phyloP scores from a whole-genome alignment of 108 stramenopile species.

The Stephanodiscus triporus region DNA sequence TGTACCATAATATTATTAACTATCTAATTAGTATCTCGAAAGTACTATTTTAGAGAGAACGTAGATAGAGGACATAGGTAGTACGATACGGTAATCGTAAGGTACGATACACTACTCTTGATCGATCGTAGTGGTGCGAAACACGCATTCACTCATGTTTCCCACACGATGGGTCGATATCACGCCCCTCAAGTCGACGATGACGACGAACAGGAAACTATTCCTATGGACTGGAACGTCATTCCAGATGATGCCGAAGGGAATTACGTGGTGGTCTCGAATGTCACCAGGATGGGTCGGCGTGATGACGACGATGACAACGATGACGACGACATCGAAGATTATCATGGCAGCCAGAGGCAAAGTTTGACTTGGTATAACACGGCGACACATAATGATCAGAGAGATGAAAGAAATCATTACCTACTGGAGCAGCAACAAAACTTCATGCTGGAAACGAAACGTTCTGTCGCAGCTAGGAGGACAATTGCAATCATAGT shows the following conservation, averaged over 20 bases:
- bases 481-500: not conserved
- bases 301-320: conserved; percentile 4
- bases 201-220: conserved; percentile 1
- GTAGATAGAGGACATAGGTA: no score
- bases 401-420: not conserved
- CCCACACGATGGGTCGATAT: conserved; percentile 43
- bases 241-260: conserved; percentile 25
- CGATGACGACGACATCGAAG: not conserved
- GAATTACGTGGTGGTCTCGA: not conserved
- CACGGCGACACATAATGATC: not conserved
- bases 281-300: not conserved
- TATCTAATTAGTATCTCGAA: no score
- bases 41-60: no score
- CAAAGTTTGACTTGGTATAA: not conserved
- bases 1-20: no score
- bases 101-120: no score
- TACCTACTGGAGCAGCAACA: not conserved
- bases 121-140: no score
- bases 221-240: conserved; percentile 45
- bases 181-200: conserved; percentile 22
- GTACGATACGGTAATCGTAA: no score
- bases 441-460: not conserved
- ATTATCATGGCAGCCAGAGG: not conserved
- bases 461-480: conserved; percentile 3
- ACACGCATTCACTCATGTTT: no score